phyloP scores from a whole-genome alignment of 495 filamentous ascomycete genomes.

The Thozetella sp. region DNA sequence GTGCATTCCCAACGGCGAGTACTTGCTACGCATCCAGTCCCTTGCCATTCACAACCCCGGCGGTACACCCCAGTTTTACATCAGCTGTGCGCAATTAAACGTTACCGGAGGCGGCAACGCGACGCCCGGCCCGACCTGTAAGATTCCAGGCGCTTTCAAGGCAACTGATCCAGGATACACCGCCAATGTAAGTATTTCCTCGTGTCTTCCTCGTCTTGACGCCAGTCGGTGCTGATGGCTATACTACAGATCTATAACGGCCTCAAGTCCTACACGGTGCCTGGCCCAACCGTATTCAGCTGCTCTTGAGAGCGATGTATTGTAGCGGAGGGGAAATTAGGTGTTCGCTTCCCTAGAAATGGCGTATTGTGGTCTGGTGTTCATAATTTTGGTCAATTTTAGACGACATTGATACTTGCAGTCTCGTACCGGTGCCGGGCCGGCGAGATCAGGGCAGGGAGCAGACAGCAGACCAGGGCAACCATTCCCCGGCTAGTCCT shows the following conservation, averaged over 20 bases:
- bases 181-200: conserved; percentile 31
- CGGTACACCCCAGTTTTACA: conserved; percentile 51
- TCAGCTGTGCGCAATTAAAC: conserved; percentile 61
- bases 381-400: no score
- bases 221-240: not conserved
- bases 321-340: not conserved
- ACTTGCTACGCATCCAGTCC: conserved; percentile 63
- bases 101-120: conserved; percentile 54
- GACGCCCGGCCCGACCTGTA: conserved; percentile 42
- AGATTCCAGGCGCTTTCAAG: conserved; percentile 58
- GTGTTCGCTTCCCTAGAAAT: no score
- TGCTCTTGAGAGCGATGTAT: not conserved
- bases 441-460: no score
- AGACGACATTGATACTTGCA: no score
- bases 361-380: no score
- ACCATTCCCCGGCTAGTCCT: no score
- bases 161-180: conserved; percentile 56
- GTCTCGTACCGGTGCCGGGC: no score
- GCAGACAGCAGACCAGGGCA: no score
- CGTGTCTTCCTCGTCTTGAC: no score
- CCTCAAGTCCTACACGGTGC: not conserved
- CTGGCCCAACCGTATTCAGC: not conserved
- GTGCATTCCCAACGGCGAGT: conserved; percentile 56
- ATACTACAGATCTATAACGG: not conserved
- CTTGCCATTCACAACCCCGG: conserved; percentile 65